Conservation (phyloP, 202 grass and related monocot genomes). For the Brachypodium distachyon region DNA sequence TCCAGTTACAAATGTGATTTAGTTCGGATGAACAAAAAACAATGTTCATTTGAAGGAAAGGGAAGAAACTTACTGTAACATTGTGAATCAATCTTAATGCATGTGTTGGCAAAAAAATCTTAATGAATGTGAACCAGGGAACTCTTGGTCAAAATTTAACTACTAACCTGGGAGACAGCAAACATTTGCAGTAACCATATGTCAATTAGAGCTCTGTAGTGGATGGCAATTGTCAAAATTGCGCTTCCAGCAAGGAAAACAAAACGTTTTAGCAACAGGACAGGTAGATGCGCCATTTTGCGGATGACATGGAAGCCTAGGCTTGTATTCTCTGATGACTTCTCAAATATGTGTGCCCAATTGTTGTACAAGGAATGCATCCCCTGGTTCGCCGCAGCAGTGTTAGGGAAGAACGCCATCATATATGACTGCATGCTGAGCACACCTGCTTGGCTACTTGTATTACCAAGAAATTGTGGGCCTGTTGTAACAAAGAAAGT, state of each 20-base stretch:
- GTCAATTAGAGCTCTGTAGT: slow-evolving; percentile 22
- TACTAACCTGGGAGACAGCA: slow-evolving; percentile 28
- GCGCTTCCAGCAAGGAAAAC: slow-evolving; percentile 17
- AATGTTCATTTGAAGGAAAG: not conserved
- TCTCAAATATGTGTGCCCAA: slow-evolving; percentile 3
- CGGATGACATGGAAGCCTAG: not conserved
- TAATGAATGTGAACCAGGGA: not conserved
- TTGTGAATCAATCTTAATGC: not conserved
- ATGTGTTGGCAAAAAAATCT: not conserved
- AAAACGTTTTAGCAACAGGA: not conserved
- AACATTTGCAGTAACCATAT: slow-evolving; percentile 27
- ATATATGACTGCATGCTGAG: slow-evolving; percentile 21
- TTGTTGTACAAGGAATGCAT: slow-evolving; percentile 24
- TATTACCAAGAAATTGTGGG: not conserved
- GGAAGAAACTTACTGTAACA: not conserved
- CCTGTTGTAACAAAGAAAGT: not conserved
- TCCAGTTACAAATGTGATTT: not conserved
- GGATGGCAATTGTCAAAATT: slow-evolving; percentile 2
- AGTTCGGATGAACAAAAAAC: not conserved
- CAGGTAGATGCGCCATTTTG: slow-evolving; percentile 5
- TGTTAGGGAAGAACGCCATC: slow-evolving; percentile 13
- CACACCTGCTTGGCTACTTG: not conserved
- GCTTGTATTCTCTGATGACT: slow-evolving; percentile 8
- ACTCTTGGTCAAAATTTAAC: not conserved
- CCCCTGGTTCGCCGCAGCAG: slow-evolving; percentile 4